Evolutionary conservation across 805 yeast genomes (phyloP).

Genomic region (Saturnispora ahearnii): DNA sequence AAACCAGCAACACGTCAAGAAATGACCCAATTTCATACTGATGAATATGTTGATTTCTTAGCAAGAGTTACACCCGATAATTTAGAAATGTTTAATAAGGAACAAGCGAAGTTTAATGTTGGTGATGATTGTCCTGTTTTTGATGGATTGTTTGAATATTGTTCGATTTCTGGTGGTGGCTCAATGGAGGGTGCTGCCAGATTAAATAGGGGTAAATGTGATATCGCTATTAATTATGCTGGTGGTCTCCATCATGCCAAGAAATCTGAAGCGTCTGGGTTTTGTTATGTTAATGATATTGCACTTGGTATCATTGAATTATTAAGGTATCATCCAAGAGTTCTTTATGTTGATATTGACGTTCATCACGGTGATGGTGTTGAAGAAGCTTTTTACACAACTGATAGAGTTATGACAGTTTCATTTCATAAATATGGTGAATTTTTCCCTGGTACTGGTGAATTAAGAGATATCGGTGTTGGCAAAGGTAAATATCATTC

Average conservation of each 20-base stretch:
- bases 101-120: slow-evolving; percentile 85
- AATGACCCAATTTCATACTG: slow-evolving; percentile 97
- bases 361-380: slow-evolving; percentile 95
- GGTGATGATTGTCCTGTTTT: slow-evolving; percentile 92
- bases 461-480: slow-evolving; percentile 73
- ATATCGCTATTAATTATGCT: slow-evolving; percentile 87
- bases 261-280: slow-evolving; percentile 82
- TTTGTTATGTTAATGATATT: slow-evolving; percentile 85
- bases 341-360: slow-evolving; percentile 80
- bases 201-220: slow-evolving; percentile 72
- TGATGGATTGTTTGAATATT: slow-evolving; percentile 68
- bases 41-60: slow-evolving; percentile 90
- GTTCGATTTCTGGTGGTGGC: slow-evolving; percentile 79
- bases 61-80: slow-evolving; percentile 90
- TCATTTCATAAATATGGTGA: slow-evolving; percentile 91
- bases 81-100: slow-evolving; percentile 76
- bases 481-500: slow-evolving; percentile 78
- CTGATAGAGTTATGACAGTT: slow-evolving; percentile 85
- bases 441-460: slow-evolving; percentile 92
- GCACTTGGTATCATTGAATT: slow-evolving; percentile 76
- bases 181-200: slow-evolving; percentile 86
- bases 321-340: slow-evolving; percentile 76
- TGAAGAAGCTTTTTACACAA: slow-evolving; percentile 86
- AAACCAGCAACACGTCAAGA: slow-evolving; percentile 97
- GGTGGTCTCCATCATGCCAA: slow-evolving; percentile 94